Base-by-base conservation (phyloP, 2,329 filamentous ascomycete genomes). In the Fusarium buharicum region DNA sequence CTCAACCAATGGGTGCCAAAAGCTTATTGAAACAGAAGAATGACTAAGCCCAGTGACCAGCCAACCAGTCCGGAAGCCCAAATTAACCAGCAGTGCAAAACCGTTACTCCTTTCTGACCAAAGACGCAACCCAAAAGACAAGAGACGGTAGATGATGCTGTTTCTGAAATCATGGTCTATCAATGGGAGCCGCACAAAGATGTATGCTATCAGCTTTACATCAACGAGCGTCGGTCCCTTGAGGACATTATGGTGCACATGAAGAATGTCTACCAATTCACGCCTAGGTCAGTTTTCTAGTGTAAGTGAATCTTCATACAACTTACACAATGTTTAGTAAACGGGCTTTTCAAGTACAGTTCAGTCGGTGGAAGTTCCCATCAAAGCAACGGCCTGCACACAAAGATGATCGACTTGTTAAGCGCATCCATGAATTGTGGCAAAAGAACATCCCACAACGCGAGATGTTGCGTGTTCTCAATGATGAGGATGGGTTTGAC, bases 291-390 rank as follows among this genome's bases (percentile, higher is more conserved):
- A 50, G 55, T 49, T 20, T 50, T 27, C 22, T 36, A 34, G 55
- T 38, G 55, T 46, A 55, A 30, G 56, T 53, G 36, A 33, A 27
- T 22, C 14, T 40, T 39, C 33, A 27, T 11, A 16, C 31, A 28
- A 53, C 62, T 60, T 46, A 63, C 46, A 63, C 34, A 20, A 10
- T 14, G 43, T 13, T 16, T 75, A 91, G 90, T 74, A 92, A 91
- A 79, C 87, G 90, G 58, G 88, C 89, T 38, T 92, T 89, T 60
- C 90, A 92, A 74, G 86, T 83, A 4, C 89, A 92, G 67, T 91
- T 93, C 76, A 89, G 87, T 71, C 82, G 86, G 73, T 95, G 92
- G 92, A 84, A 86, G 8, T 94, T 95, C 67, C 90, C 91, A 13
- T 85, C 83, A 55, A 92, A 92, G 73, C 87, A 90, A 66, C 87